Evolutionary conservation across 345 rosid genomes (phyloP), one percentile per base, ranked within the genome.

Genomic region (Erysimum cheiranthoides): DNA sequence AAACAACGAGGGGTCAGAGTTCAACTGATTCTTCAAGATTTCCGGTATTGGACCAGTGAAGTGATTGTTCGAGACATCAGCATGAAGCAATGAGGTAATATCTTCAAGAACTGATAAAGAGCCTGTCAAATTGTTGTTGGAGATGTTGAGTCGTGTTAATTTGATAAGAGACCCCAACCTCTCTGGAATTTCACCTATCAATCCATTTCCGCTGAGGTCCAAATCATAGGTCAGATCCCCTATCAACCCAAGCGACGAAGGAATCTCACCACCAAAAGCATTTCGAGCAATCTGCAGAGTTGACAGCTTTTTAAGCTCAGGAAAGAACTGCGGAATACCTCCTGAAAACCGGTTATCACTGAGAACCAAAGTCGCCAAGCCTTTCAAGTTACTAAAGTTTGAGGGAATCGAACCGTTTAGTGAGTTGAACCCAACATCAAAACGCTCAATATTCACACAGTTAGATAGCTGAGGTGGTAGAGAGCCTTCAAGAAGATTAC

Each of bases 41-140:
- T 76, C 76, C 0, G 98, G 98, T 77, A 87, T 76, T 8, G 93
- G 84, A 79, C 98, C 96, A 0, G 80, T 78, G 83, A 93, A 89
- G 45, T 36, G 82, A 74, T 93, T 90, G 79, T 83, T 56, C 0
- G 98, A 90, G 68, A 93, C 65, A 73, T 90, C 87, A 68, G 84
- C 58, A 43, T 66, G 75, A 6, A 83, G 35, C 66, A 91, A 78
- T 0, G 93, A 67, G 27, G 16, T 61, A 28, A 85, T 83, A 39
- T 69, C 53, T 59, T 59, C 75, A 8, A 93, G 85, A 60, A 82
- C 69, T 0, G 66, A 76, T 71, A 93, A 58, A 68, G 78, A 69
- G 54, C 98, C 98, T 0, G 86, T 83, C 69, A 93, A 82, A 39
- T 84, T 85, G 79, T 93, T 93, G 82, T 71, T 50, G 28, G 98